These are phyloP conservation scores for Leptographium procerum DNA, from an alignment of 2,329 filamentous ascomycete species.

Conservation along the genomic window DNA sequence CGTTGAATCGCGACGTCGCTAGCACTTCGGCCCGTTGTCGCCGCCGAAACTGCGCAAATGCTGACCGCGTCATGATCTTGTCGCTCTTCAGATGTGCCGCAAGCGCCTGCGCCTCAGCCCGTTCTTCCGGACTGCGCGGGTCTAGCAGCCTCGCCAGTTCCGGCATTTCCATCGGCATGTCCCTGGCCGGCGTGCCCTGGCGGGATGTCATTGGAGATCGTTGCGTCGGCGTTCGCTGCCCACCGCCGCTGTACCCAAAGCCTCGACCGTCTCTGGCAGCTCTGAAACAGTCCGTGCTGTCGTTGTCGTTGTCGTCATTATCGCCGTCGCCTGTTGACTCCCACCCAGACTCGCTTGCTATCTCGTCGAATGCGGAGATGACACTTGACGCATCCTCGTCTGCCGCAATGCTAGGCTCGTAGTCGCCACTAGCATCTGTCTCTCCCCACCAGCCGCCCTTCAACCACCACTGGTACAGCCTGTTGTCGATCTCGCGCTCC, in stretches of 20 bases:
- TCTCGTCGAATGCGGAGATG: conserved; percentile 45
- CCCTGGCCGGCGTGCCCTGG: conserved; percentile 47
- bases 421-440: conserved; percentile 71
- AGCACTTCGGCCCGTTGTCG: conserved; percentile 60
- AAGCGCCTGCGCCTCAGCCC: conserved; percentile 68
- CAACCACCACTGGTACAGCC: conserved; percentile 77
- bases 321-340: conserved; percentile 30
- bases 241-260: too few species aligned
- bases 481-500: conserved; percentile 59
- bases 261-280: too few species aligned
- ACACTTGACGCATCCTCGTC: conserved; percentile 69
- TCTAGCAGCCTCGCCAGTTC: conserved; percentile 74
- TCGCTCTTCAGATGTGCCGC: conserved; percentile 66
- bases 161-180: conserved; percentile 51
- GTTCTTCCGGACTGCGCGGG: conserved; percentile 65
- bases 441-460: conserved; percentile 76
- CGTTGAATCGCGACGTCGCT: conserved; percentile 16
- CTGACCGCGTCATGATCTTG: conserved; percentile 69
- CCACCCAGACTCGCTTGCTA: conserved; percentile 17
- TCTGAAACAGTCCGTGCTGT: too few species aligned
- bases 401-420: conserved; percentile 43
- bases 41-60: conserved; percentile 57
- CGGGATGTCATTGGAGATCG: conserved; percentile 19
- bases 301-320: conserved; percentile 30
- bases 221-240: conserved; percentile 51